Evolutionary conservation across 2,329 filamentous ascomycete species (phyloP), one percentile per base, ranked within the genome.

Genomic region (Ceratocystis harringtonii): DNA sequence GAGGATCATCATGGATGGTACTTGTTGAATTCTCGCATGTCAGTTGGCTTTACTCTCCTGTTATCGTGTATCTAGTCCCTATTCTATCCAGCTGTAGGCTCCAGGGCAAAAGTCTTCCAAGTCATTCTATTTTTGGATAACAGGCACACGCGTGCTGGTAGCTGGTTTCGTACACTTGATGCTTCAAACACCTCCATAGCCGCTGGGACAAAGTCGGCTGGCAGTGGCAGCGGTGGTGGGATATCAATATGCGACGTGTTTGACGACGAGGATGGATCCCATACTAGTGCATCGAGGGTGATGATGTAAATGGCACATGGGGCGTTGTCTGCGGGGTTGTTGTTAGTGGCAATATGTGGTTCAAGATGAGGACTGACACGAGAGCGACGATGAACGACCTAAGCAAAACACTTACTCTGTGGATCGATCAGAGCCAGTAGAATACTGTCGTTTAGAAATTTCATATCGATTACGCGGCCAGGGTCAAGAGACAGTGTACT

Each of bases 381-480:
- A 25, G 55, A 36, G n/a, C 3, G n/a, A 44, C 22, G 22, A 12
- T 15, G 36, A 41, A 41, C 36, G 36, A 15, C 36, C 8, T 10
- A 4, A 15, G 36, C 12, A 41, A 41, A 41, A 36, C 28, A 58
- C 69, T 52, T 70, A 78, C 79, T 76, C 70, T 71, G 28, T 63
- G 69, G 55, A 72, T 71, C 74, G 80, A 81, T 74, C 1, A 91
- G 78, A 1, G 89, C 69, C 64, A 90, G 77, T 1, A 91, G 72
- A 0, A 76, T 78, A 12, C 78, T 74, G 65, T 87, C 82, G 70
- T 87, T 79, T 55, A 89, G 78, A 70, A 91, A 90, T 71, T 86
- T 85, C 15, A 87, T 73, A 71, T 90, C 86, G 22, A 83, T 73
- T 17, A 86, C 74, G n/a, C 73, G 75, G 10, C 75, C 75, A 5